Percentiles rank a stretch among this genome's conserved stretches.
These are phyloP conservation scores for Flueggea neowawraea DNA, from an alignment of 441 rosid species.

Conservation along the genomic window DNA sequence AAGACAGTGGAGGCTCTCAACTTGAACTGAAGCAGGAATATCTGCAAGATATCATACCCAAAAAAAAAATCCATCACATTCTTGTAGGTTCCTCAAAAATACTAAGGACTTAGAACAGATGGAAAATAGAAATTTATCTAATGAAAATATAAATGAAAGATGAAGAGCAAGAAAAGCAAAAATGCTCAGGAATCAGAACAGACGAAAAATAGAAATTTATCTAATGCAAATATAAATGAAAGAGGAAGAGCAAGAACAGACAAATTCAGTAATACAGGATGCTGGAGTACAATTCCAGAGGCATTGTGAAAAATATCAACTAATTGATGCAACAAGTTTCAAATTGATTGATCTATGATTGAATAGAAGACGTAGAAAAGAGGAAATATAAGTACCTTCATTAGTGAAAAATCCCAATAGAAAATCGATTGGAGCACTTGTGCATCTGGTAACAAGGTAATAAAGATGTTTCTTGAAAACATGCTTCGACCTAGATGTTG, in stretches of 20 bases:
- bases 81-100: too few relatives aligned
- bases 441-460: constrained; percentile 61
- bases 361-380: neutral
- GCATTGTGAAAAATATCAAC: neutral
- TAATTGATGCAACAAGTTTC: neutral
- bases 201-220: too few relatives aligned
- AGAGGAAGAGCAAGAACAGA: too few relatives aligned
- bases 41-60: constrained; percentile 49
- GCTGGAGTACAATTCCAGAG: too few relatives aligned
- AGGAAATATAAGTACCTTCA: constrained; percentile 51
- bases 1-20: constrained; percentile 82
- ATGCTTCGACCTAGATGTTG: constrained; percentile 48
- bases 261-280: too few relatives aligned
- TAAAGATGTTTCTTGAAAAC: constrained; percentile 70
- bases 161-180: too few relatives aligned
- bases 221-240: too few relatives aligned
- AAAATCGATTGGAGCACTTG: constrained; percentile 62
- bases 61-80: neutral
- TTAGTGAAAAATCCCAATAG: constrained; percentile 57
- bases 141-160: too few relatives aligned
- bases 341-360: neutral
- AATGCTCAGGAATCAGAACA: too few relatives aligned
- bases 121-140: too few relatives aligned
- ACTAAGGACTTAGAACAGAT: too few relatives aligned
- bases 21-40: constrained; percentile 53